Evolutionary conservation across 2,329 filamentous ascomycete genomes (phyloP).

Genomic region (Stromatinia cepivora): DNA sequence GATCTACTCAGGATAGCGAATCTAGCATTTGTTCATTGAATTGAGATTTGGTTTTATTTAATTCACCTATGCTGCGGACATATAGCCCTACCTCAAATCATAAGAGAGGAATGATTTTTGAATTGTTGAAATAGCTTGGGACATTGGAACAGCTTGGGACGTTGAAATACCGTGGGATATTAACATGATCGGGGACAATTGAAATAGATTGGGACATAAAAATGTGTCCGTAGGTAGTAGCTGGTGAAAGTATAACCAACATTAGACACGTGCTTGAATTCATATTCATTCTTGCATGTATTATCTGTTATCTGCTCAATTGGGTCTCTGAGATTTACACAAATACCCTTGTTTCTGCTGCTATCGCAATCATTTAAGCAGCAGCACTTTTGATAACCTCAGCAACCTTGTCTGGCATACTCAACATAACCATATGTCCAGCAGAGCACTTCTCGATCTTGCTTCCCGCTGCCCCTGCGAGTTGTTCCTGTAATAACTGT

Average conservation of each 20-base stretch:
- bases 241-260: not conserved
- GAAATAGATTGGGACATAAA: too few species aligned
- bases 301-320: not conserved
- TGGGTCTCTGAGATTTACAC: not conserved
- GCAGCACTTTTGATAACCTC: not conserved
- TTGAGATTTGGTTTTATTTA: not conserved
- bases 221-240: too few species aligned
- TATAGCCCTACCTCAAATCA: too few species aligned
- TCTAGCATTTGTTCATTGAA: not conserved
- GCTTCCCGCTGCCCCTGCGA: not conserved
- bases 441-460: not conserved
- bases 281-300: not conserved
- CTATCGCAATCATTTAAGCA: not conserved
- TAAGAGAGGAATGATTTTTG: too few species aligned
- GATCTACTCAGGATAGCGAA: not conserved
- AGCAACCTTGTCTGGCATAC: not conserved
- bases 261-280: not conserved
- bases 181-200: too few species aligned
- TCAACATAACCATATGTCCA: constrained; percentile 1
- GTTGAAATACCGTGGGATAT: too few species aligned
- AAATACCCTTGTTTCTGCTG: not conserved
- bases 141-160: too few species aligned
- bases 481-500: not conserved
- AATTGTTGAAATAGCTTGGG: too few species aligned
- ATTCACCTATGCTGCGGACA: too few species aligned